phyloP scores from a whole-genome alignment of 1,284 basidiomycete species.

The Pseudozyma hubeiensis region DNA sequence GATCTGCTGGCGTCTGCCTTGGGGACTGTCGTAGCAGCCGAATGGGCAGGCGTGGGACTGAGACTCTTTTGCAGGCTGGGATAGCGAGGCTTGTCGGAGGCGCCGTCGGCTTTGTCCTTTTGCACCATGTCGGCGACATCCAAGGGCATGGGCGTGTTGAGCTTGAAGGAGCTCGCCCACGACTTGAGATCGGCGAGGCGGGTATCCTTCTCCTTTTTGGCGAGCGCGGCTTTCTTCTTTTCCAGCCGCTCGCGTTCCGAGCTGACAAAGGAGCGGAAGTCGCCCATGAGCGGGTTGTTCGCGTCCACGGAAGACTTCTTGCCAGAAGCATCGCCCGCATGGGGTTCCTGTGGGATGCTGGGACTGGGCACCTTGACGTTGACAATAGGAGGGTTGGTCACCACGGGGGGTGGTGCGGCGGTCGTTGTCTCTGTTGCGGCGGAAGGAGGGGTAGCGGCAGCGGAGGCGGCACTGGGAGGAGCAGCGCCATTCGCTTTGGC shows the following conservation, averaged over 20 bases:
- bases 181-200: conserved; percentile 89
- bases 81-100: conserved; percentile 60
- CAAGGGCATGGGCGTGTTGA: conserved; percentile 91
- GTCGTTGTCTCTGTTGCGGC: conserved; percentile 19
- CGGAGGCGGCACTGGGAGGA: conserved; percentile 12
- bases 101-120: conserved; percentile 52
- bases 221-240: conserved; percentile 87
- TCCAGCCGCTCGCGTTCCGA: conserved; percentile 70
- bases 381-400: conserved; percentile 30
- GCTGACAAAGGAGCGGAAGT: conserved; percentile 65
- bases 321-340: conserved; percentile 17
- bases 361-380: conserved; percentile 51
- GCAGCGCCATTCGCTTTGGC: conserved; percentile 41
- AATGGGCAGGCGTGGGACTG: conserved; percentile 52
- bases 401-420: conserved; percentile 13
- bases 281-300: conserved; percentile 56
- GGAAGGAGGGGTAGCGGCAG: conserved; percentile 6
- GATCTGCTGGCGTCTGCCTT: conserved; percentile 35
- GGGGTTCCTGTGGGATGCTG: conserved; percentile 34
- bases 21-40: conserved; percentile 12
- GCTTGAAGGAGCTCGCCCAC: conserved; percentile 94
- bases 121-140: conserved; percentile 81
- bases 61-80: conserved; percentile 59
- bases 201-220: conserved; percentile 93
- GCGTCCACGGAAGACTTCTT: conserved; percentile 39